Percentiles rank a stretch among this genome's conserved stretches.
Conservation (phyloP, 495 filamentous ascomycete species). For the Aspergillus sclerotioniger region DNA sequence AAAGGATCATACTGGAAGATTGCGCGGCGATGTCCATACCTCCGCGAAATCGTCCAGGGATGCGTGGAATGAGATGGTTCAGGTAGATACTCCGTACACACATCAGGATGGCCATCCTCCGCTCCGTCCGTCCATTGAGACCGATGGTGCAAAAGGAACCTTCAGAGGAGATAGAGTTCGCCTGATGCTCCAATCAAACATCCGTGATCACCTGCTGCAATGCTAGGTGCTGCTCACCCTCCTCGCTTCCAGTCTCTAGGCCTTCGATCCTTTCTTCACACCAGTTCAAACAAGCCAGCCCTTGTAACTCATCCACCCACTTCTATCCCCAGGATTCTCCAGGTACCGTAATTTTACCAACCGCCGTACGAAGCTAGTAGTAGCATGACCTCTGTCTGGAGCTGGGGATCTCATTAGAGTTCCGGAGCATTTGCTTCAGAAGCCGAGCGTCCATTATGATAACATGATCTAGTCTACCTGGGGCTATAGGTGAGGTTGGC, state of each 20-base stretch:
- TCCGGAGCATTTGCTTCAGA: conserved; percentile 6
- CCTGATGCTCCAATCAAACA: background rate
- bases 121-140: no score
- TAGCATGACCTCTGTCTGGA: background rate
- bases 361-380: background rate
- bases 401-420: conserved; percentile 3
- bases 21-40: background rate
- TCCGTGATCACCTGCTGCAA: conserved; percentile 13
- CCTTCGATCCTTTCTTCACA: conserved; percentile 7
- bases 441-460: background rate
- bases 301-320: background rate
- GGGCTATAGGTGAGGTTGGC: background rate
- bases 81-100: background rate
- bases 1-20: background rate
- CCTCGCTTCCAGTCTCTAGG: conserved; percentile 16
- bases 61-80: background rate
- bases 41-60: background rate
- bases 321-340: background rate
- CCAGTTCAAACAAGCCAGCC: background rate
- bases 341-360: conserved; percentile 5
- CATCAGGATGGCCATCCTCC: no score
- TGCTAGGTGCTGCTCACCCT: conserved; percentile 11
- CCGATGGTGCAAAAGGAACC: background rate
- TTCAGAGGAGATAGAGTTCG: conserved; percentile 1
- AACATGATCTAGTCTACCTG: background rate